Percentiles rank a stretch among this genome's conserved stretches.
Evolutionary conservation across 2,329 filamentous ascomycete genomes (phyloP).

Genomic region (Ceratocystis ficicola): DNA sequence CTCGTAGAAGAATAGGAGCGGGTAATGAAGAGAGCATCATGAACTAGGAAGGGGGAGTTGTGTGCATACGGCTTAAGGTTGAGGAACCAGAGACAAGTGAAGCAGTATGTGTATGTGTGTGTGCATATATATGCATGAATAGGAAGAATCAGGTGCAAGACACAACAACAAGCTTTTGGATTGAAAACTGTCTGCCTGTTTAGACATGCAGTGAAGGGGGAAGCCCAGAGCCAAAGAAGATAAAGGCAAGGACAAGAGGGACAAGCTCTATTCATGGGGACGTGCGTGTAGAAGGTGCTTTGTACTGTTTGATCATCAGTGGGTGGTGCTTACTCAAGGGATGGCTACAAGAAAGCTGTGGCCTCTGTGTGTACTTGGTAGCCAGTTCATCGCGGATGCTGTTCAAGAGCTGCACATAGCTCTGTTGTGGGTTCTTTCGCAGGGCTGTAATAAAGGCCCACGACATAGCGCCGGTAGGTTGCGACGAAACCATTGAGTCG

Average conservation of each 20-base stretch:
- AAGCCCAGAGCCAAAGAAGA: neutral
- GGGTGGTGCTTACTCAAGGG: conserved; percentile 61
- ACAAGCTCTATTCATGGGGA: conserved; percentile 4
- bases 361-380: conserved; percentile 83
- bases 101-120: neutral
- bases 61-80: neutral
- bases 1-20: neutral
- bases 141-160: neutral
- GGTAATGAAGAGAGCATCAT: neutral
- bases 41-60: neutral
- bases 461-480: conserved; percentile 96
- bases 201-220: neutral
- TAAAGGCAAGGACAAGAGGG: neutral
- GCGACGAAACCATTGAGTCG: conserved; percentile 78
- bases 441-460: conserved; percentile 90
- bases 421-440: conserved; percentile 95
- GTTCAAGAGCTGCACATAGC: conserved; percentile 92
- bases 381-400: conserved; percentile 87
- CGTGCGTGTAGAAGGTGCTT: conserved; percentile 17
- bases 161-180: neutral
- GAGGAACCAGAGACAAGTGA: conserved; percentile 2
- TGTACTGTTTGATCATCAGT: conserved; percentile 19
- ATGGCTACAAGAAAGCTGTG: conserved; percentile 93
- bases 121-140: neutral
- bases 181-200: conserved; percentile 1